These are phyloP conservation scores for Hansenula sp. DNA, from an alignment of 1,139 yeast species.

Conservation along the genomic window DNA sequence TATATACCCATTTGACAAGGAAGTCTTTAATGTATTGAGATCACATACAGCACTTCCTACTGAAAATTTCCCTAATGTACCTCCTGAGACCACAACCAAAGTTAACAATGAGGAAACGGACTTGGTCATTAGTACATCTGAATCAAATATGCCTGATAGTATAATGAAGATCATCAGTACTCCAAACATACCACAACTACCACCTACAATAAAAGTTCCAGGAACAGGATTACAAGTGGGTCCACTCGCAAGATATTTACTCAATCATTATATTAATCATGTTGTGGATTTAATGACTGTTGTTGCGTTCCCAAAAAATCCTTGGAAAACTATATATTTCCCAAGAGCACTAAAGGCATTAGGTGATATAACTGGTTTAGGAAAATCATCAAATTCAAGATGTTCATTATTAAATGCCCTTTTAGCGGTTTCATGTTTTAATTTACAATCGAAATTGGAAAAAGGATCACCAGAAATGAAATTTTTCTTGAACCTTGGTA, in stretches of 20 bases:
- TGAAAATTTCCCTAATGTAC: too few species aligned
- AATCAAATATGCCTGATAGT: slow-evolving; percentile 19
- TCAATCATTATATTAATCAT: slow-evolving; percentile 70
- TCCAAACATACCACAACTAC: slow-evolving; percentile 7
- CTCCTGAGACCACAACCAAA: background rate
- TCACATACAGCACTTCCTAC: slow-evolving; percentile 3
- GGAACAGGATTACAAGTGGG: slow-evolving; percentile 58
- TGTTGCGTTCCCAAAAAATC: slow-evolving; percentile 73
- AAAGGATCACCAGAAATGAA: slow-evolving; percentile 48
- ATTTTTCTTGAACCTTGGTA: slow-evolving; percentile 67
- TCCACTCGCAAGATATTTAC: slow-evolving; percentile 63
- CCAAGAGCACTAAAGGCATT: slow-evolving; percentile 60
- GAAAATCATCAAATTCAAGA: slow-evolving; percentile 71
- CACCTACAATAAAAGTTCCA: slow-evolving; percentile 49
- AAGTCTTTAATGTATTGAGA: slow-evolving; percentile 21
- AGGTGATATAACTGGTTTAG: slow-evolving; percentile 75
- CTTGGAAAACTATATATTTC: slow-evolving; percentile 82
- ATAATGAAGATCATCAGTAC: slow-evolving; percentile 23
- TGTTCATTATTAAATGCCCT: slow-evolving; percentile 77
- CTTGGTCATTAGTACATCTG: background rate
- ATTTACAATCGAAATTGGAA: slow-evolving; percentile 63
- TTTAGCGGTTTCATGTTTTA: slow-evolving; percentile 78
- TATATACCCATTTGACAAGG: slow-evolving; percentile 17
- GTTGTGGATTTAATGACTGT: slow-evolving; percentile 90
- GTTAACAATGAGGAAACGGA: slow-evolving; percentile 1